A percentile compares a stretch with the other conserved stretches of the same genome.
Evolutionary conservation across 805 yeast genomes (phyloP).

Genomic region (Wickerhamiella musiphila): DNA sequence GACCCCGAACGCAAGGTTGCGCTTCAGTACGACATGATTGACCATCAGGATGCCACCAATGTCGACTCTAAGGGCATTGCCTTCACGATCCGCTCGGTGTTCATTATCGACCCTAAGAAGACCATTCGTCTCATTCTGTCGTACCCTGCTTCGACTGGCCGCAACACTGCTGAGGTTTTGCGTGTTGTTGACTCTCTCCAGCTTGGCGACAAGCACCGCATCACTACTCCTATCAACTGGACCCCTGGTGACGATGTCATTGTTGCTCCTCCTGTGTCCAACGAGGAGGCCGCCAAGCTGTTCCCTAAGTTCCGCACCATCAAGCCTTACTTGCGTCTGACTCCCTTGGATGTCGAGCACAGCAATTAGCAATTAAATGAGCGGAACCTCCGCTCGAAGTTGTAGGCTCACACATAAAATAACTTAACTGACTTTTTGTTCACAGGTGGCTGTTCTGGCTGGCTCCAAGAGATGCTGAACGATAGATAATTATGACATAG

Average conservation of each 20-base stretch:
- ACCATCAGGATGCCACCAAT: conserved; percentile 69
- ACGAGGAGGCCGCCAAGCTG: conserved; percentile 67
- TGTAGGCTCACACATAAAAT: too few relatives aligned
- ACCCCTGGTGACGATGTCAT: conserved; percentile 80
- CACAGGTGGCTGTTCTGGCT: too few relatives aligned
- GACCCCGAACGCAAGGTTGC: conserved; percentile 77
- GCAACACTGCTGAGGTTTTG: conserved; percentile 86
- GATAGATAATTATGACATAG: too few relatives aligned
- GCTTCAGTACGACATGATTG: conserved; percentile 69
- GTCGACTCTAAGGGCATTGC: conserved; percentile 57
- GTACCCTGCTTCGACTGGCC: conserved; percentile 89
- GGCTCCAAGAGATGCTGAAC: too few relatives aligned
- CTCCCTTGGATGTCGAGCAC: conserved; percentile 23
- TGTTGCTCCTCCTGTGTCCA: conserved; percentile 75
- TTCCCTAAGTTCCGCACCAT: conserved; percentile 79
- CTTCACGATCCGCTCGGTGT: conserved; percentile 84
- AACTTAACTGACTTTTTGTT: too few relatives aligned
- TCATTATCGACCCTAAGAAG: conserved; percentile 81
- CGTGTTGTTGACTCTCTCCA: conserved; percentile 86
- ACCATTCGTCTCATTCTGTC: conserved; percentile 74
- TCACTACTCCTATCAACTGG: conserved; percentile 93
- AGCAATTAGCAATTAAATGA: too few relatives aligned
- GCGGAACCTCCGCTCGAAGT: too few relatives aligned
- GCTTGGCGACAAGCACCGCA: conserved; percentile 68
- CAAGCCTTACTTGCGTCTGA: conserved; percentile 82